Conservation (phyloP, 345 rosid genomes). For the Melaleuca quinquenervia region DNA sequence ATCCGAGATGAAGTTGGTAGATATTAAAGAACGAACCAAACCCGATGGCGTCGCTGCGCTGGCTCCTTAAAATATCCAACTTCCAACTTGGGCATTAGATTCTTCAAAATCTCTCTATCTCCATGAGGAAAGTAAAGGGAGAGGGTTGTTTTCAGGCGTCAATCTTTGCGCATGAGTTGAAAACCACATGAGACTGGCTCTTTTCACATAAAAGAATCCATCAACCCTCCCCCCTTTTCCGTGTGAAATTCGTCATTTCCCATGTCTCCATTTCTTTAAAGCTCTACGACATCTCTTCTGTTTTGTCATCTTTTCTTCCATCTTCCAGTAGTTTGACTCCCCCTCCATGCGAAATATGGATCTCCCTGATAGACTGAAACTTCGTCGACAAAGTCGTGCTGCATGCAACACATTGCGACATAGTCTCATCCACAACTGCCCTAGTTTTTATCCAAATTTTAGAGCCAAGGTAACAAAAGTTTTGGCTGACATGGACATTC, state of each 20-base stretch:
- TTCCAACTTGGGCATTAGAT: neutral
- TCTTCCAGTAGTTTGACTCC: neutral
- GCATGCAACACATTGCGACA: neutral
- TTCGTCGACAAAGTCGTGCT: neutral
- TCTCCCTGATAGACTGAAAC: neutral
- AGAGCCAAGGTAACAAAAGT: too few species aligned
- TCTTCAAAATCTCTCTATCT: neutral
- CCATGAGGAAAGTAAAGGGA: neutral
- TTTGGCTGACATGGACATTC: too few species aligned
- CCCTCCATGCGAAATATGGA: neutral
- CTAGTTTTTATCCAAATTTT: too few species aligned
- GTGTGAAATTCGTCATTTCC: neutral
- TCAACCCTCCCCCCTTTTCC: neutral
- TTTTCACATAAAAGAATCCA: neutral
- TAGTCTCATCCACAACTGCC: neutral
- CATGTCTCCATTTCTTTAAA: neutral
- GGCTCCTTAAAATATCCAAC: neutral
- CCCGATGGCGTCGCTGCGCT: neutral
- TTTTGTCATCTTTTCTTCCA: neutral
- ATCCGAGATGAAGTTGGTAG: neutral
- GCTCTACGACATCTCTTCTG: neutral
- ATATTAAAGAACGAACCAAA: neutral
- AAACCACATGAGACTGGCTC: neutral
- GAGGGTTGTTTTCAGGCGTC: neutral
- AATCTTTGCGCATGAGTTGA: neutral